Conservation (phyloP, 352 stramenopile species). For the Blastocystis sp. region DNA sequence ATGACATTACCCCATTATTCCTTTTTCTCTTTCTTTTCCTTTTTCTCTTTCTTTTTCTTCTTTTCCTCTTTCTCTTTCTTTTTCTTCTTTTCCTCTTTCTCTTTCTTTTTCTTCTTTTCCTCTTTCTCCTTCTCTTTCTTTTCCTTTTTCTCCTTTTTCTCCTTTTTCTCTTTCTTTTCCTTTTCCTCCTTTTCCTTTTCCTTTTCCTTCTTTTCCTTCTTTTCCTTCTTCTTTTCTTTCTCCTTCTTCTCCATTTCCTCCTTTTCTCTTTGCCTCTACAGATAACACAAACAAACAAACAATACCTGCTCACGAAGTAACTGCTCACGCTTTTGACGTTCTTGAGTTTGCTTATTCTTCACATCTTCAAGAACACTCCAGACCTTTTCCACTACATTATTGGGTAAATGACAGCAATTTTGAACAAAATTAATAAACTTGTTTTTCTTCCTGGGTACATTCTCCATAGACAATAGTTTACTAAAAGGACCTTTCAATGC, state of each 20-base stretch:
- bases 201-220: neutral
- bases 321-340: slow-evolving; percentile 36
- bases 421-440: slow-evolving; percentile 60
- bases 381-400: slow-evolving; percentile 37
- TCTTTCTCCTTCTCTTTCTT: slow-evolving; percentile 52
- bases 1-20: neutral
- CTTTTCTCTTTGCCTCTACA: slow-evolving; percentile 43
- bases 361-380: slow-evolving; percentile 49
- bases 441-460: slow-evolving; percentile 51
- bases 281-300: neutral
- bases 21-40: neutral
- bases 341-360: slow-evolving; percentile 32
- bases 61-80: neutral
- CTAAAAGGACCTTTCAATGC: slow-evolving; percentile 24
- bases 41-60: neutral
- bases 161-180: neutral
- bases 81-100: neutral
- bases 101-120: slow-evolving; percentile 33
- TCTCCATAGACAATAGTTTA: slow-evolving; percentile 18
- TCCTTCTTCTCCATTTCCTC: slow-evolving; percentile 37
- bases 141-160: slow-evolving; percentile 1
- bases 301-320: slow-evolving; percentile 32
- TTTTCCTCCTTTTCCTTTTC: slow-evolving; percentile 12
- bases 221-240: slow-evolving; percentile 34
- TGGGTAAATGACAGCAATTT: slow-evolving; percentile 42